Conservation (phyloP, 805 yeast genomes). For the Starmera dryadoides region DNA sequence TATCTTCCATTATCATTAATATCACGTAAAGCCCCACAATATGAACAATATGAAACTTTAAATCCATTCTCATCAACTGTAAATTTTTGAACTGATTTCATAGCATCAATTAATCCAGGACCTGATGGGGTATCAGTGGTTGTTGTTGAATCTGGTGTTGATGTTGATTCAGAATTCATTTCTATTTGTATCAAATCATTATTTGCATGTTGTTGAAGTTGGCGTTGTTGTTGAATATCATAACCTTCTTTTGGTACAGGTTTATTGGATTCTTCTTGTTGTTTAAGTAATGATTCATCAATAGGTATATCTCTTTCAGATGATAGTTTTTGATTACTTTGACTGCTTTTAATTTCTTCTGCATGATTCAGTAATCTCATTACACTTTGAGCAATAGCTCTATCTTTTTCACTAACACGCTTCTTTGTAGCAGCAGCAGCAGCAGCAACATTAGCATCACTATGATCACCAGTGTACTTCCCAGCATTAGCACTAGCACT, state of each 20-base stretch:
- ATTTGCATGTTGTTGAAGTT: not conserved
- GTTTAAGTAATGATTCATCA: not conserved
- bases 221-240: not conserved
- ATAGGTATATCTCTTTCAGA: not conserved
- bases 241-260: not conserved
- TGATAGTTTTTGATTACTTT: not conserved
- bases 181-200: too few species aligned
- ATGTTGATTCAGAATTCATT: too few species aligned
- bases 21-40: slow-evolving; percentile 17
- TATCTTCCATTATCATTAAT: slow-evolving; percentile 21
- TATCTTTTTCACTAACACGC: not conserved
- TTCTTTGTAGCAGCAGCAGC: too few species aligned
- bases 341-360: not conserved
- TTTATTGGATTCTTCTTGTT: too few species aligned
- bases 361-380: not conserved
- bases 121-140: too few species aligned
- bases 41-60: slow-evolving; percentile 8
- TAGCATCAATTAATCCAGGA: not conserved
- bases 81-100: not conserved
- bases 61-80: not conserved
- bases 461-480: too few species aligned
- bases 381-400: not conserved
- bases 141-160: too few species aligned
- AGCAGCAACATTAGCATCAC: too few species aligned
- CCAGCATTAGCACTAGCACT: too few species aligned